Evolutionary conservation across 1,139 yeast species (phyloP).

Genomic region (Yamadazyma pseudoaaseri): DNA sequence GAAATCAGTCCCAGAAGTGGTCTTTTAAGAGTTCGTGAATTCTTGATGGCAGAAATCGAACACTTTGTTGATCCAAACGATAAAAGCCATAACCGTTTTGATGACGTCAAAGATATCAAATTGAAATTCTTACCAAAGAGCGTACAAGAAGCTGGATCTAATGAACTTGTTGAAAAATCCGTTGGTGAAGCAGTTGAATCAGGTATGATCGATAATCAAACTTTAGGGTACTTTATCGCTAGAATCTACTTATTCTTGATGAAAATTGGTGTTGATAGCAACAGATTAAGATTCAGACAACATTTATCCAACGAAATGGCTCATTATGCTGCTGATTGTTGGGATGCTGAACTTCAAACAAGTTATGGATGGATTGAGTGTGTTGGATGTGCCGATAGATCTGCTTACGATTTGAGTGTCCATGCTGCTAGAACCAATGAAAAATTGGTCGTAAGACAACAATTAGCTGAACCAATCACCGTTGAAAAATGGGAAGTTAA

Average conservation of each 20-base stretch:
- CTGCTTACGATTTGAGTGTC: constrained; percentile 95
- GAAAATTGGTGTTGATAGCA: constrained; percentile 87
- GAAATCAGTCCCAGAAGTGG: constrained; percentile 99
- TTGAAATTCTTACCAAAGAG: constrained; percentile 81
- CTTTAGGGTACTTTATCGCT: constrained; percentile 94
- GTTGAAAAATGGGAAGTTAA: constrained; percentile 84
- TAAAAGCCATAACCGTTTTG: constrained; percentile 79
- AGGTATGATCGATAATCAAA: constrained; percentile 93
- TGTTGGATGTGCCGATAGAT: constrained; percentile 99
- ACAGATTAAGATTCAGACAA: constrained; percentile 92
- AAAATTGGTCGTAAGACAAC: constrained; percentile 90
- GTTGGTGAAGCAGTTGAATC: constrained; percentile 87
- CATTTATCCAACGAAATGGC: constrained; percentile 99
- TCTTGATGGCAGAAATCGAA: constrained; percentile 98
- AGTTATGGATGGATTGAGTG: constrained; percentile 99
- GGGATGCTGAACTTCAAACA: constrained; percentile 98
- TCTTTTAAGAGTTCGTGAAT: constrained; percentile 95
- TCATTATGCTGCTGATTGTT: constrained; percentile 98
- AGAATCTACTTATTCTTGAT: constrained; percentile 82
- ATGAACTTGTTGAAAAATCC: constrained; percentile 60
- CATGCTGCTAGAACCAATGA: constrained; percentile 95
- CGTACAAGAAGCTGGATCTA: constrained; percentile 83
- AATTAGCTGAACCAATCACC: constrained; percentile 76
- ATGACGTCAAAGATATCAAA: constrained; percentile 68
- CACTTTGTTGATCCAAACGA: constrained; percentile 93